phyloP scores from a whole-genome alignment of 331 rosid genomes.

The Cydonia oblonga region DNA sequence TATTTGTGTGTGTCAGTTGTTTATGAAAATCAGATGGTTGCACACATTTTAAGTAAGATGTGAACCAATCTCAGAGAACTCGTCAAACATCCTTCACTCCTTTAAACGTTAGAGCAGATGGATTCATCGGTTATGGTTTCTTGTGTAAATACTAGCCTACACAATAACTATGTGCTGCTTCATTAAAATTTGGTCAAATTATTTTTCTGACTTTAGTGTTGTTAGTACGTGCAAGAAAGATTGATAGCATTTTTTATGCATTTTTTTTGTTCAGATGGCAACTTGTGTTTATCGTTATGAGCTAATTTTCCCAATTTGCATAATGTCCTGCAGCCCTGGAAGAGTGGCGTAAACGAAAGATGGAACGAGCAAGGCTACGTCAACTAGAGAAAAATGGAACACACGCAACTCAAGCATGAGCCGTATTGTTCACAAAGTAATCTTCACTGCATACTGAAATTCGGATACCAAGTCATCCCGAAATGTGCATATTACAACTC shows the following conservation, averaged over 20 bases:
- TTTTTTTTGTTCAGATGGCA: too few relatives aligned
- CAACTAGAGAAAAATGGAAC: slow-evolving; percentile 81
- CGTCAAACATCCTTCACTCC: background rate
- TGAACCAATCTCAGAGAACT: background rate
- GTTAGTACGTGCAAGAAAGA: too few relatives aligned
- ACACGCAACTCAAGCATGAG: slow-evolving; percentile 33
- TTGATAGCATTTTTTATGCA: too few relatives aligned
- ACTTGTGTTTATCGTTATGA: background rate
- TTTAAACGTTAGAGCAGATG: background rate
- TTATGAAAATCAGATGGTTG: background rate
- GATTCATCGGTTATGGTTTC: background rate
- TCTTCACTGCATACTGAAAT: background rate
- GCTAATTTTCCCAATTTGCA: background rate
- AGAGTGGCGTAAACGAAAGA: slow-evolving; percentile 97
- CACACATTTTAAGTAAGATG: background rate
- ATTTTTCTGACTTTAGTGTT: too few relatives aligned
- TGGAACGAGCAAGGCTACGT: slow-evolving; percentile 84
- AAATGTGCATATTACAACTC: slow-evolving; percentile 4
- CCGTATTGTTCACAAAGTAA: background rate
- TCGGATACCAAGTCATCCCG: background rate
- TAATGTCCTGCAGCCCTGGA: slow-evolving; percentile 63
- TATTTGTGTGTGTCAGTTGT: too few relatives aligned
- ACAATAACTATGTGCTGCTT: background rate
- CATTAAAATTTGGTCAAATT: background rate
- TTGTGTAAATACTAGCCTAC: background rate